These are phyloP conservation scores for Euphorbia peplus DNA, from an alignment of 345 rosid species.

Conservation along the genomic window DNA sequence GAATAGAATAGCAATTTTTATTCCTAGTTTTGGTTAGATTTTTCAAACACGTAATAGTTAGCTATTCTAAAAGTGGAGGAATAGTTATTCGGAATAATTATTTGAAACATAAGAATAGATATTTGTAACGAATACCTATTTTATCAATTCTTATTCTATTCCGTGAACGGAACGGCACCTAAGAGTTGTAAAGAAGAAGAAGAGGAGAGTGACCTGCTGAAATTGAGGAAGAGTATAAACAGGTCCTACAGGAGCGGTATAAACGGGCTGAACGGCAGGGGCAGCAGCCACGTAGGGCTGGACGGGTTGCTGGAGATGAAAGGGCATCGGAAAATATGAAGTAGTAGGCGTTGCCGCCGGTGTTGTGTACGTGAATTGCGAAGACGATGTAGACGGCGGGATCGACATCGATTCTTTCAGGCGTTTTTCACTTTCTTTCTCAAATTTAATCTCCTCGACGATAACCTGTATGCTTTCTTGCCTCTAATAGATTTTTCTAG, in stretches of 20 bases:
- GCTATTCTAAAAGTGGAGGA: too few relatives aligned
- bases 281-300: slow-evolving; percentile 36
- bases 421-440: neutral
- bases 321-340: slow-evolving; percentile 46
- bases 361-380: slow-evolving; percentile 42
- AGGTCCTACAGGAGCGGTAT: slow-evolving; percentile 48
- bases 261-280: slow-evolving; percentile 16
- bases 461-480: too few relatives aligned
- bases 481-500: too few relatives aligned
- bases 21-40: too few relatives aligned
- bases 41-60: too few relatives aligned
- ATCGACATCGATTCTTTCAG: slow-evolving; percentile 32
- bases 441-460: neutral
- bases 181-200: neutral
- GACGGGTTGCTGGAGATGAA: slow-evolving; percentile 42
- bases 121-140: too few relatives aligned
- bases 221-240: slow-evolving; percentile 75
- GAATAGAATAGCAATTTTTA: too few relatives aligned
- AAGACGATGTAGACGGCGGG: slow-evolving; percentile 35
- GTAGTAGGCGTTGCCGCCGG: slow-evolving; percentile 17
- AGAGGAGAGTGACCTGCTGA: slow-evolving; percentile 51
- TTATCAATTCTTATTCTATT: too few relatives aligned
- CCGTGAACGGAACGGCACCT: too few relatives aligned
- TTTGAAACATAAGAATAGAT: too few relatives aligned
- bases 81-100: too few relatives aligned